A percentile compares a stretch with the other conserved stretches of the same genome.
These are phyloP conservation scores for Serpula lacrymans DNA, from an alignment of 768 basidiomycete species.

Conservation along the genomic window DNA sequence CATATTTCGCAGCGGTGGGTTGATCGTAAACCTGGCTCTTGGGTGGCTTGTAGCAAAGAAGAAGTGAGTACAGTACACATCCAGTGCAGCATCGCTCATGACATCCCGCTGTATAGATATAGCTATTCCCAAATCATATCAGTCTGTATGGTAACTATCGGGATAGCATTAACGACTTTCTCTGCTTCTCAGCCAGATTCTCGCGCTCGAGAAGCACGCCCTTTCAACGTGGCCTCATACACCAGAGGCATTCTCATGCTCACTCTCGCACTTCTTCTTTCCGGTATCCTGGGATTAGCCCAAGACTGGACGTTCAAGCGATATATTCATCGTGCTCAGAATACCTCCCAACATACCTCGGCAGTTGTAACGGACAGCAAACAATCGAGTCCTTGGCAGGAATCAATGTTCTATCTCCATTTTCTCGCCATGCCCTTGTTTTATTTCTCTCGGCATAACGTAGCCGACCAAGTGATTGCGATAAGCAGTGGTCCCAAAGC, in stretches of 20 bases:
- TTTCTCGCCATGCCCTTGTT: slow-evolving; percentile 80
- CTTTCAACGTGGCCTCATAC: slow-evolving; percentile 37
- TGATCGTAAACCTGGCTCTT: slow-evolving; percentile 79
- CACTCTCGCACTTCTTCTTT: slow-evolving; percentile 70
- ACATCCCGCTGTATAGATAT: slow-evolving; percentile 45
- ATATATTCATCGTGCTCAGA: slow-evolving; percentile 36
- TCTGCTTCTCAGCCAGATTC: slow-evolving; percentile 53
- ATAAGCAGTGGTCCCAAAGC: slow-evolving; percentile 40
- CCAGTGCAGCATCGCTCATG: not conserved
- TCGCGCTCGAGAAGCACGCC: slow-evolving; percentile 2
- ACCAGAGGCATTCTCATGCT: slow-evolving; percentile 72
- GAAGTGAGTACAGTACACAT: slow-evolving; percentile 39
- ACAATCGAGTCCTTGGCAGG: slow-evolving; percentile 64
- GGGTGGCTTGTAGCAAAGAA: slow-evolving; percentile 68
- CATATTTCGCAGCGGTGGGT: slow-evolving; percentile 86
- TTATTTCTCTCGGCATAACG: slow-evolving; percentile 50
- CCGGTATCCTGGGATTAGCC: slow-evolving; percentile 76
- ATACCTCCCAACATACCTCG: slow-evolving; percentile 7
- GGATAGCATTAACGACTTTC: slow-evolving; percentile 77
- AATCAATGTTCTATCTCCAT: slow-evolving; percentile 91
- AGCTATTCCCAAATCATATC: slow-evolving; percentile 61
- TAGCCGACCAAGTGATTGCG: slow-evolving; percentile 42
- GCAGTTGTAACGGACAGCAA: slow-evolving; percentile 4
- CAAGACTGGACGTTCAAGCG: slow-evolving; percentile 75
- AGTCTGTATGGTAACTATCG: slow-evolving; percentile 76